Base-by-base conservation (phyloP, 805 yeast species). In the Debaryomyces hansenii region DNA sequence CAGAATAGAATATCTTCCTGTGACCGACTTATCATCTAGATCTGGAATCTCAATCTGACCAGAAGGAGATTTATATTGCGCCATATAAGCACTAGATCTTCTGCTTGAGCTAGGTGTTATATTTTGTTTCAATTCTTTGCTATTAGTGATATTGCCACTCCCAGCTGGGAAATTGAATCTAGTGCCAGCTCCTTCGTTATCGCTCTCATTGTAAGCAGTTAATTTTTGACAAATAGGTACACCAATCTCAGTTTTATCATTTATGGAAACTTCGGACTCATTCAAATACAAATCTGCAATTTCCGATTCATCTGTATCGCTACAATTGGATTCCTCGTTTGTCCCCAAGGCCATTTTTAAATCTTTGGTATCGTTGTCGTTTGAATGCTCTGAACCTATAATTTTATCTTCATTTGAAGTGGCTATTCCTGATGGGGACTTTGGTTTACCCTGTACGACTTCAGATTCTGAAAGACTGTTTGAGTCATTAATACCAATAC, bases 31-130 rank as follows among this genome's bases (percentile, higher is more conserved):
- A 36, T 64, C 67, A 27, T 58, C 57, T 20, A 72, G 56, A 40
- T 70, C 69, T 0, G 78, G 77, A 18, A 73, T 73, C 45, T 71
- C 74, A 16, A 73, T 73, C 42, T 69, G 74, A 4, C 75, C 77
- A 12, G 44, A 48, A 20, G n/a, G 18, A 18, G 24, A 16, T 16
- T 18, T 35, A 9, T 18, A 18, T 20, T 18, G n/a, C 5, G 27
- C 29, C n/a, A 27, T n/a, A 15, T 14, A 50, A 27, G 41, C 49
- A 9, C 49, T 51, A 1, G 60, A 48, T 42, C 43, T 56, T 18
- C 33, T 44, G 15, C 56, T 53, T 12, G 46, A 50, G 7, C 37
- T 41, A 10, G 54, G 46, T 16, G 18, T 20, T 15, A 41, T 32
- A 27, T 20, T 46, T 32, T 40, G 48, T 45, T 54, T 53, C 8